phyloP scores from a whole-genome alignment of 2,329 filamentous ascomycete genomes.

The Scolecobasidium constrictum region DNA sequence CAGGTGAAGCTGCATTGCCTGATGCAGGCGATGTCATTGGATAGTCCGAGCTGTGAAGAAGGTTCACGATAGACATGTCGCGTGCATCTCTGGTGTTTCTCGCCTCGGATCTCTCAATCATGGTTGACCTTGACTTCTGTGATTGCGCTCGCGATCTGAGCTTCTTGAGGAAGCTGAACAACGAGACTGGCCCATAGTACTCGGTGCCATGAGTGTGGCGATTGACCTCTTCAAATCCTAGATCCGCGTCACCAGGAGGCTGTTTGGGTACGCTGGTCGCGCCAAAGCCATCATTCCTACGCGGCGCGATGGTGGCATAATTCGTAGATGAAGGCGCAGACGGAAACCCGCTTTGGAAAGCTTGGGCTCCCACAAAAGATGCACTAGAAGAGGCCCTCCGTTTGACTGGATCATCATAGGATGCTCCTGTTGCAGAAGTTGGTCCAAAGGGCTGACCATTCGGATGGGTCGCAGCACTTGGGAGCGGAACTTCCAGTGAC shows the following conservation, averaged over 20 bases:
- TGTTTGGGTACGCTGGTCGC: neutral
- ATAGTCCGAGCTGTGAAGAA: conserved; percentile 10
- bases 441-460: neutral
- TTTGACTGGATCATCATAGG: neutral
- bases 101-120: neutral
- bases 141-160: conserved; percentile 9
- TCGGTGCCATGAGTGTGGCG: conserved; percentile 12
- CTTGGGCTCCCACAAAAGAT: neutral
- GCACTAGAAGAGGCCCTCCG: neutral
- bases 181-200: conserved; percentile 11
- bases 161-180: conserved; percentile 11
- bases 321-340: no score
- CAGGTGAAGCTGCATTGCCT: neutral
- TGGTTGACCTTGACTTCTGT: neutral
- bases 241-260: conserved; percentile 5
- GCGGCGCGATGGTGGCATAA: no score
- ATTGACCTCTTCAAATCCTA: conserved; percentile 12
- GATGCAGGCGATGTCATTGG: neutral
- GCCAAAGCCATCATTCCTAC: neutral
- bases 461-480: neutral
- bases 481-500: conserved; percentile 4
- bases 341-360: no score
- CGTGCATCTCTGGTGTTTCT: conserved; percentile 3
- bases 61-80: conserved; percentile 9
- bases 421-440: neutral